Base-by-base conservation (phyloP, 2,329 filamentous ascomycete genomes). In the Teratosphaeriaceae sp. region DNA sequence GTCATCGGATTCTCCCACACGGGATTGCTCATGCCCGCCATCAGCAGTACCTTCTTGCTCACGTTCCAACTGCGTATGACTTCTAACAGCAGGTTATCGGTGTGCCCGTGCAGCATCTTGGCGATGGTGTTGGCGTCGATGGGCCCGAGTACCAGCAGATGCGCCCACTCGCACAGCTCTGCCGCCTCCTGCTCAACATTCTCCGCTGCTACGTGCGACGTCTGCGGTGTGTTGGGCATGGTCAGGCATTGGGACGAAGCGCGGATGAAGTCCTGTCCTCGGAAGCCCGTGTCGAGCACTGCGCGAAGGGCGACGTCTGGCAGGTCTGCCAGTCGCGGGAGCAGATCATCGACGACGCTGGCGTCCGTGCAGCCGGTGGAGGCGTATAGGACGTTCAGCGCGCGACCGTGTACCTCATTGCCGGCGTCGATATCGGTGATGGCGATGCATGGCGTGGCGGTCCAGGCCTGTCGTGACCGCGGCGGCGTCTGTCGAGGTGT, bases 1-100 rank as follows among this genome's bases (percentile, higher is more conserved):
- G 87, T 94, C 67, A 89, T 82, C 2, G 88, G 87, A 56, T 92
- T 88, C 59, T 89, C 81, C 88, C 88, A 94, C 80, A 90, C 88
- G 47, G 85, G 76, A 1, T 79, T 80, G 24, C 85, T 90, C 88
- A 96, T 94, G 51, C 86, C 87, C 0, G 89, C 88, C 5, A 94
- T 82, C 44, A 96, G 69, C 38, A 95, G 68, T 21, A 94, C 84
- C 54, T 83, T 85, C 67, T 95, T 95, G 5, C 82, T 83, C 0
- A 84, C 80, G 55, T 94, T 82, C 89, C 89, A 96, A 43, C 85
- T 85, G 40, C 89, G 78, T 38, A 96, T 63, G 1, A 94, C 78
- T 53, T 90, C 84, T 40, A 94, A 73, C 7, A 94, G 73, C 42
- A 94, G 73, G 22, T 82, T 94, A 57, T 87, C 87, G 2, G 86